Conservation (phyloP, 495 filamentous ascomycete species). For the Tuber calosporum region DNA sequence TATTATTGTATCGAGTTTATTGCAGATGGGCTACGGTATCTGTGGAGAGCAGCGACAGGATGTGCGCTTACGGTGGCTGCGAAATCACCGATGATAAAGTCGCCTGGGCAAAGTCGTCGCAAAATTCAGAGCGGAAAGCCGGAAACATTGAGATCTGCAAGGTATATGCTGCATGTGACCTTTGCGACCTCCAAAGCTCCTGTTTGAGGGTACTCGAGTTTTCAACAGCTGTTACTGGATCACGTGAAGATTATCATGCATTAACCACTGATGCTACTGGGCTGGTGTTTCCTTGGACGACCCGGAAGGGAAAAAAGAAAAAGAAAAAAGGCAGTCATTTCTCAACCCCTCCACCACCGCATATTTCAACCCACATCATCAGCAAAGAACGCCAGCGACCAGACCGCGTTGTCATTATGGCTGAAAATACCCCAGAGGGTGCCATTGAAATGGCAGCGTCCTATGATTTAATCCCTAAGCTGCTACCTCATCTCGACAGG, state of each 20-base stretch:
- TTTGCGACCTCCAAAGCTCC: background rate
- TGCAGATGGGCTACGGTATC: background rate
- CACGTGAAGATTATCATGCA: background rate
- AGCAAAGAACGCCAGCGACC: slow-evolving; percentile 45
- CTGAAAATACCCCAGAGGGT: slow-evolving; percentile 50
- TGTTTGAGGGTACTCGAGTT: background rate
- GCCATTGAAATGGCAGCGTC: slow-evolving; percentile 52
- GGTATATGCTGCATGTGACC: background rate
- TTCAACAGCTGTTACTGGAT: background rate
- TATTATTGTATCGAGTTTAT: background rate
- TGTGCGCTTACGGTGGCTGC: background rate
- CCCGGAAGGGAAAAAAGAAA: too few species aligned
- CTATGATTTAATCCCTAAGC: slow-evolving; percentile 78
- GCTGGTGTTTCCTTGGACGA: too few species aligned
- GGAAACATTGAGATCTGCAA: too few species aligned
- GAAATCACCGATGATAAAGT: background rate
- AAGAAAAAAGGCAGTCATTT: slow-evolving; percentile 35
- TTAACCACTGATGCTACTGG: background rate
- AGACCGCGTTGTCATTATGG: slow-evolving; percentile 53
- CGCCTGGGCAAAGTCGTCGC: background rate
- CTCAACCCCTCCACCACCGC: slow-evolving; percentile 18
- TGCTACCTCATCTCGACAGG: slow-evolving; percentile 87
- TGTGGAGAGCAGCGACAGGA: background rate
- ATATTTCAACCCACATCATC: slow-evolving; percentile 5
- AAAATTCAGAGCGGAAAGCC: background rate